phyloP scores from a whole-genome alignment of 192 early-diverging fungal genomes.

The Pecoramyces ruminantium region DNA sequence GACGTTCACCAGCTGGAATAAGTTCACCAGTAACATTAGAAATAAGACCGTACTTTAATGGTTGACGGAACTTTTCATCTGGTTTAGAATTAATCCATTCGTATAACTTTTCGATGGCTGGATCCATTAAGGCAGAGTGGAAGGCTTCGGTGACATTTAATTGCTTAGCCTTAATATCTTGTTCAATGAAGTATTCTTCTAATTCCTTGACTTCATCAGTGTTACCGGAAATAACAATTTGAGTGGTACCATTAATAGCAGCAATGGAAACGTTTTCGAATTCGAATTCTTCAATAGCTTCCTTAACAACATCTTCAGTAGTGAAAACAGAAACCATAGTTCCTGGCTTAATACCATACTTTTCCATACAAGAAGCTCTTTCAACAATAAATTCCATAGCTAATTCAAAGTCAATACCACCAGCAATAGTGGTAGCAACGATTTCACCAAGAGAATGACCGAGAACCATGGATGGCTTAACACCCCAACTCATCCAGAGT shows the following conservation, averaged over 20 bases:
- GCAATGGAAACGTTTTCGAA: slow-evolving; percentile 6
- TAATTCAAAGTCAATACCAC: slow-evolving; percentile 1
- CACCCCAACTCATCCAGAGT: slow-evolving; percentile 8
- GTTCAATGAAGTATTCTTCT: slow-evolving; percentile 3
- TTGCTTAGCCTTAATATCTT: slow-evolving; percentile 8
- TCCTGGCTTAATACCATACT: slow-evolving; percentile 6
- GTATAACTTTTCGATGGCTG: not conserved
- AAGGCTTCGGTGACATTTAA: slow-evolving; percentile 12
- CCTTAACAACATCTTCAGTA: not conserved
- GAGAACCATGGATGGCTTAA: slow-evolving; percentile 4
- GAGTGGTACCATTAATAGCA: slow-evolving; percentile 11
- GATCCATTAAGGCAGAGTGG: slow-evolving; percentile 13
- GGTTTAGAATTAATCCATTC: not conserved
- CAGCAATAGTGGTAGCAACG: slow-evolving; percentile 10
- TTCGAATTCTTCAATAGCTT: not conserved
- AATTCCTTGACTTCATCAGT: slow-evolving; percentile 6
- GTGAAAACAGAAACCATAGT: slow-evolving; percentile 10
- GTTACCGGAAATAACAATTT: slow-evolving; percentile 11
- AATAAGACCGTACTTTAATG: not conserved
- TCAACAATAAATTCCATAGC: slow-evolving; percentile 13
- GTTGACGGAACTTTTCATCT: not conserved
- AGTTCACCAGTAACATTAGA: not conserved
- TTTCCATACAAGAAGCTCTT: slow-evolving; percentile 7
- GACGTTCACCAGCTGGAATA: not conserved
- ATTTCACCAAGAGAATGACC: slow-evolving; percentile 16